These are phyloP conservation scores for Auxenochlorella pyrenoidosa DNA, from an alignment of 139 green algal species.

Conservation along the genomic window DNA sequence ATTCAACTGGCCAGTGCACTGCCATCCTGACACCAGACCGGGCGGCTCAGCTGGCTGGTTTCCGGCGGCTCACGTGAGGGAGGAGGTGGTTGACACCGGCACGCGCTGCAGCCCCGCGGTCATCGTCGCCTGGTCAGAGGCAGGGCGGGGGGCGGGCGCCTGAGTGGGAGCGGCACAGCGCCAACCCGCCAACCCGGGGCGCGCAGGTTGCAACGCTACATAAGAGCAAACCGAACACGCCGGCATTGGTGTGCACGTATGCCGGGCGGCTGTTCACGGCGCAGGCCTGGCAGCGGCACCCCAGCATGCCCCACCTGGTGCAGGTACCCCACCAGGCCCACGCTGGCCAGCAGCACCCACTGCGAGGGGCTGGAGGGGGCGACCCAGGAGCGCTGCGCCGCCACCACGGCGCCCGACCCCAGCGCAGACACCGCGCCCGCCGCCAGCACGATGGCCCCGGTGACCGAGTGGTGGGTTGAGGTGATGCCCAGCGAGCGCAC, in stretches of 20 bases:
- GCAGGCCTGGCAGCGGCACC: too few relatives aligned
- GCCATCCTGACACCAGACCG: too few relatives aligned
- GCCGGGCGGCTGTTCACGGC: too few relatives aligned
- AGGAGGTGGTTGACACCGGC: background rate
- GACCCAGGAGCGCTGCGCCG: background rate
- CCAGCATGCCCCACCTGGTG: background rate
- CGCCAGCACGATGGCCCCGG: background rate
- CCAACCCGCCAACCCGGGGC: too few relatives aligned
- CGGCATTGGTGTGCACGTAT: too few relatives aligned
- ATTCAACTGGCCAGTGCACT: too few relatives aligned
- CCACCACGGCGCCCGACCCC: background rate
- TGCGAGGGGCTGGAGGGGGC: background rate
- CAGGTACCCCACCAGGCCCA: background rate
- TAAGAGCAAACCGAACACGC: too few relatives aligned
- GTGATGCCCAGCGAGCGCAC: background rate
- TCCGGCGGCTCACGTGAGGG: background rate
- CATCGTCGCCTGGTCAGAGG: background rate
- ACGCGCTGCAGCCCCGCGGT: conserved; percentile 6
- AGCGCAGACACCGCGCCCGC: background rate
- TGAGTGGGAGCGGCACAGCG: too few relatives aligned
- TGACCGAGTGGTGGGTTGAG: background rate
- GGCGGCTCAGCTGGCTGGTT: too few relatives aligned
- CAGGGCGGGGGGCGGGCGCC: too few relatives aligned
- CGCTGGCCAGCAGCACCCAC: background rate
- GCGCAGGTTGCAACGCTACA: too few relatives aligned